Base-by-base conservation (phyloP, 257 asterid genomes). In the Salvia rosmarinus region DNA sequence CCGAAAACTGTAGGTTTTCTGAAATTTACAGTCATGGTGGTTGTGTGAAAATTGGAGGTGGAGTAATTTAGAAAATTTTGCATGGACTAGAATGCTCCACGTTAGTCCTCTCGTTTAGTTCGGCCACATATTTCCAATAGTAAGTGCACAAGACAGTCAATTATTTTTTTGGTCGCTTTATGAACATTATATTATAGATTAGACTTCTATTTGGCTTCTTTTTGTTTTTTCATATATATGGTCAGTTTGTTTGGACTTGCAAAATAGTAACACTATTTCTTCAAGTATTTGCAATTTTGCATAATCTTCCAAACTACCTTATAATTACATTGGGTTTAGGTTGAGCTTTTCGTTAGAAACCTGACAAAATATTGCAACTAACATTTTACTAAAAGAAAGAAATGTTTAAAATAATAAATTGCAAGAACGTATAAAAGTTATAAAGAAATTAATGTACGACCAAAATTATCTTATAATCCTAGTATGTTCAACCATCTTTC, bases 21-120 rank as follows among this genome's bases (percentile, higher is more conserved):
- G 2, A 1, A 42, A 43, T 34, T 57, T 37, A 62, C 71, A 0
- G 25, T 32, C 61, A 42, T 16, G 63, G 42, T 73, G 68, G 25
- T 77, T 13, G 35, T 70, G 68, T 3, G 34, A 58, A 65, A 74
- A 13, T 17, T 12, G 75, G 71, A 7, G 75, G 54, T 73, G 67
- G 32, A 62, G 49, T 60, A 43, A 0, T 73, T 72, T 68, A 75
- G 57, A 47, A 32, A 1, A 20, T 66, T 47, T 76, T 85, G 79
- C 85, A 62, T 71, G 93, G 93, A 76, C 82, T 17, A 55, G 51
- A 82, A 76, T 79, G 85, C 74, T 86, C 87, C 96, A 88, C 95
- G 90, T 85, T 43, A 12, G 19, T 70, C 3, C 7, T 71, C 71
- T 23, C 47, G 19, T 59, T 14, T 60, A 9, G 10, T n/a, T 34